Percentiles rank a stretch among this genome's conserved stretches.
Evolutionary conservation across 306 rosid genomes (phyloP).

Genomic region (Heteromeles arbutifolia): DNA sequence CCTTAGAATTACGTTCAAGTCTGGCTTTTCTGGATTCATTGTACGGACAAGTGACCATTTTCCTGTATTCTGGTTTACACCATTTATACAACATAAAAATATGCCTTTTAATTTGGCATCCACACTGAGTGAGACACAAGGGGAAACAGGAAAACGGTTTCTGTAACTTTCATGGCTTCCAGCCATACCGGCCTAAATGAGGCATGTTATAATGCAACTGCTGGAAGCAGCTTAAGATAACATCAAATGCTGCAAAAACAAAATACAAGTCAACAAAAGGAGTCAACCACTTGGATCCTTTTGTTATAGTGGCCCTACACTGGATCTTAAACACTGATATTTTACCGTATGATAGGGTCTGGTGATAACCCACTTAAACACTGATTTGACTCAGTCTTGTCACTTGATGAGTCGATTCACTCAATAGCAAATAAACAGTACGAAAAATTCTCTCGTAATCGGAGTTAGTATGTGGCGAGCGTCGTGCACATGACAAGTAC

Average conservation of each 20-base stretch:
- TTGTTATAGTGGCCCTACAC: slow-evolving; percentile 13
- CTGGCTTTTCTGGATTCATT: neutral
- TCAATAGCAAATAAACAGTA: no score
- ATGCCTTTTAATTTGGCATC: neutral
- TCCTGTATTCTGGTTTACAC: neutral
- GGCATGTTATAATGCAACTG: slow-evolving; percentile 25
- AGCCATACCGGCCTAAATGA: slow-evolving; percentile 23
- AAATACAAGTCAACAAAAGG: slow-evolving; percentile 20
- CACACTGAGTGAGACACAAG: neutral
- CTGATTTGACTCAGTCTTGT: neutral
- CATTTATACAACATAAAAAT: neutral
- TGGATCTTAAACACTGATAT: slow-evolving; percentile 10
- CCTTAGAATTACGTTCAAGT: neutral
- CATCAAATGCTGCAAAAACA: slow-evolving; percentile 17
- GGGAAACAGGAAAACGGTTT: neutral
- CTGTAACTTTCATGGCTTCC: slow-evolving; percentile 9
- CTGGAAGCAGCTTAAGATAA: neutral
- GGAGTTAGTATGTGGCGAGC: no score
- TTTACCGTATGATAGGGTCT: neutral
- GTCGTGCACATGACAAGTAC: no score
- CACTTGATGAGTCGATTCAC: no score
- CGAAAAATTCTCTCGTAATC: no score
- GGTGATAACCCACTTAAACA: neutral
- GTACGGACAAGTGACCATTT: neutral
- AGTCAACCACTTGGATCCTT: slow-evolving; percentile 46